These are phyloP conservation scores for Emergomyces africanus DNA, from an alignment of 2,329 filamentous ascomycete genomes.

Conservation along the genomic window DNA sequence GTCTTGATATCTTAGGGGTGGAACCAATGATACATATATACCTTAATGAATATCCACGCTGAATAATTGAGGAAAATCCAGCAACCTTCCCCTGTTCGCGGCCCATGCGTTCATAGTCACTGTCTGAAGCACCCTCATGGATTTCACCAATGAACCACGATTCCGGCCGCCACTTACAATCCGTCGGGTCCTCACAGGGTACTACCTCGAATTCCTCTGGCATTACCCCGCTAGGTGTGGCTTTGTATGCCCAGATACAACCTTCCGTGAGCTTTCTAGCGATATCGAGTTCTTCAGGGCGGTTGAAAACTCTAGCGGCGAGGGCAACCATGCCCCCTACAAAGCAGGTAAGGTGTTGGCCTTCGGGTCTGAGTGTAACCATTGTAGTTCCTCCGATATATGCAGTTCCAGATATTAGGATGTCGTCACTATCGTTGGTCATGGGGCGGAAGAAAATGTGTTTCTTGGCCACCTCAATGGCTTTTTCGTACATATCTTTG, in stretches of 20 bases:
- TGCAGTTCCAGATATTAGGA: slow-evolving; percentile 57
- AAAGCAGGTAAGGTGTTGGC: slow-evolving; percentile 42
- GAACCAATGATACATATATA: slow-evolving; percentile 1
- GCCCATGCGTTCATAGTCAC: slow-evolving; percentile 4
- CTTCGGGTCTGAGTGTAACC: slow-evolving; percentile 26
- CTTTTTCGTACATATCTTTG: slow-evolving; percentile 55
- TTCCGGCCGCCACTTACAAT: slow-evolving; percentile 8
- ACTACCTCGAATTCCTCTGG: slow-evolving; percentile 36
- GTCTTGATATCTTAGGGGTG: background rate
- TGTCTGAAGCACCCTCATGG: slow-evolving; percentile 2
- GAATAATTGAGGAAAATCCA: slow-evolving; percentile 5
- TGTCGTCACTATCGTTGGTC: slow-evolving; percentile 51
- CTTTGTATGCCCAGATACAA: slow-evolving; percentile 43
- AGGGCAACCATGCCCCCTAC: slow-evolving; percentile 44
- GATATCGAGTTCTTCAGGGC: slow-evolving; percentile 36
- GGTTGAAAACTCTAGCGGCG: slow-evolving; percentile 39
- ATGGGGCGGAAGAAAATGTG: slow-evolving; percentile 69
- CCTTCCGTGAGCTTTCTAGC: slow-evolving; percentile 41
- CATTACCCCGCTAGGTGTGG: slow-evolving; percentile 40
- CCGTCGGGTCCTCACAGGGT: slow-evolving; percentile 21
- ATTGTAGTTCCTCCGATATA: slow-evolving; percentile 22
- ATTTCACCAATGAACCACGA: slow-evolving; percentile 5
- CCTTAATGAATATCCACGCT: slow-evolving; percentile 9
- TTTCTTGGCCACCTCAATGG: slow-evolving; percentile 55
- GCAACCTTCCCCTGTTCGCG: slow-evolving; percentile 7